Conservation (phyloP, 1,284 basidiomycete species). For the Termitomyces sp. region DNA sequence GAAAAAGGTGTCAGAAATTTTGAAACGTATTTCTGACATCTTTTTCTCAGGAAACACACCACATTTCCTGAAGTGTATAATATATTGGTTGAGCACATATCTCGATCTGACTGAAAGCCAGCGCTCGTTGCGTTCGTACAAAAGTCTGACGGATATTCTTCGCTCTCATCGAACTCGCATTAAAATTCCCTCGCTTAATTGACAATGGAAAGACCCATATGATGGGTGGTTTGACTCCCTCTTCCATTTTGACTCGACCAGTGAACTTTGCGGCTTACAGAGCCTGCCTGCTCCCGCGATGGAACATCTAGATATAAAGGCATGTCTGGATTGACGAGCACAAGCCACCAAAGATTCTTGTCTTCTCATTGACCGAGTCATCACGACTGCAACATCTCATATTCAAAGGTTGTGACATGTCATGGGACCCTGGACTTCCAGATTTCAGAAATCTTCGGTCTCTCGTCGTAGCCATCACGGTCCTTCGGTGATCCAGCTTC, state of each 20-base stretch:
- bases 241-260: not conserved
- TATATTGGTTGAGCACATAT: not conserved
- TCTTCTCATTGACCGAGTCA: not conserved
- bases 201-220: not conserved
- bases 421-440: not conserved
- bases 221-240: too few species aligned
- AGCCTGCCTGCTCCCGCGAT: not conserved
- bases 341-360: not conserved
- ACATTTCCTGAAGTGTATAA: too few species aligned
- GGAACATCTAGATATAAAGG: slow-evolving; percentile 39
- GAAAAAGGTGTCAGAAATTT: too few species aligned
- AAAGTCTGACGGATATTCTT: not conserved
- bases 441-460: not conserved
- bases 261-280: not conserved
- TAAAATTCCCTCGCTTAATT: not conserved
- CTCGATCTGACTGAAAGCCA: not conserved
- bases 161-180: not conserved
- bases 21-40: too few species aligned
- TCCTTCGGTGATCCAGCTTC: not conserved
- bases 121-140: not conserved
- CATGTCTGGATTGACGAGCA: not conserved
- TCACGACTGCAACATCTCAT: slow-evolving; percentile 32
- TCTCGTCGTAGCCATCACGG: too few species aligned
- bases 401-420: not conserved
- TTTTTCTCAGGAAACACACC: too few species aligned